phyloP scores from a whole-genome alignment of 192 early-diverging fungal genomes.

The Linnemannia hyalina region DNA sequence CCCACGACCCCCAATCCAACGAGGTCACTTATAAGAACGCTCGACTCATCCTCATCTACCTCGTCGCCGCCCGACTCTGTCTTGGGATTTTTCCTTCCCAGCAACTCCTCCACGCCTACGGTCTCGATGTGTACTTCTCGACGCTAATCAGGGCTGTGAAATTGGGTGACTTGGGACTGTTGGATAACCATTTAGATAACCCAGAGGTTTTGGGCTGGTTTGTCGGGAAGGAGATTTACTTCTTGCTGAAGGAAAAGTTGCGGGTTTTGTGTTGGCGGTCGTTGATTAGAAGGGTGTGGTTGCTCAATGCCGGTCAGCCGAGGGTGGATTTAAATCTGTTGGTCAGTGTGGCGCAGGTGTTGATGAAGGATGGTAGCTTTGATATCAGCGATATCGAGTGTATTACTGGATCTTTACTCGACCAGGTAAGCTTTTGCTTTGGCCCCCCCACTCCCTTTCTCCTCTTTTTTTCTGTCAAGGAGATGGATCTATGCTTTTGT shows the following conservation, averaged over 20 bases:
- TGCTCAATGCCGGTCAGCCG: constrained; percentile 12
- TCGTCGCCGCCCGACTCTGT: constrained; percentile 59
- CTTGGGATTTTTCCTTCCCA: constrained; percentile 53
- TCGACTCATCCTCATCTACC: constrained; percentile 56
- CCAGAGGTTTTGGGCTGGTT: constrained; percentile 42
- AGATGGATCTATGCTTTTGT: neutral
- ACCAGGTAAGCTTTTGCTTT: constrained; percentile 54
- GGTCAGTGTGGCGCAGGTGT: constrained; percentile 32
- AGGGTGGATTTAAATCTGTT: constrained; percentile 38
- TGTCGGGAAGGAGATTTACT: constrained; percentile 52
- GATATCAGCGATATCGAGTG: constrained; percentile 56
- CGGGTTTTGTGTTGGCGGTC: constrained; percentile 60
- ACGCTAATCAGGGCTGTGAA: constrained; percentile 41
- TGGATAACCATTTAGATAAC: constrained; percentile 21
- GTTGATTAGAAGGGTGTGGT: constrained; percentile 53
- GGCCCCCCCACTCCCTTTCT: too few species aligned
- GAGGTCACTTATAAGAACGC: constrained; percentile 45
- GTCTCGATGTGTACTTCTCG: constrained; percentile 34
- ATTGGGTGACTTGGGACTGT: constrained; percentile 44
- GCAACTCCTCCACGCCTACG: constrained; percentile 49
- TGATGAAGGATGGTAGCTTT: constrained; percentile 34
- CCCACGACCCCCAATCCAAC: constrained; percentile 13
- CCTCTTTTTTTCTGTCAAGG: neutral
- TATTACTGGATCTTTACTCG: constrained; percentile 59
- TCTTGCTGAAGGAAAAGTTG: constrained; percentile 59